phyloP scores from a whole-genome alignment of 805 yeast genomes.

The Metschnikowia hibisci region DNA sequence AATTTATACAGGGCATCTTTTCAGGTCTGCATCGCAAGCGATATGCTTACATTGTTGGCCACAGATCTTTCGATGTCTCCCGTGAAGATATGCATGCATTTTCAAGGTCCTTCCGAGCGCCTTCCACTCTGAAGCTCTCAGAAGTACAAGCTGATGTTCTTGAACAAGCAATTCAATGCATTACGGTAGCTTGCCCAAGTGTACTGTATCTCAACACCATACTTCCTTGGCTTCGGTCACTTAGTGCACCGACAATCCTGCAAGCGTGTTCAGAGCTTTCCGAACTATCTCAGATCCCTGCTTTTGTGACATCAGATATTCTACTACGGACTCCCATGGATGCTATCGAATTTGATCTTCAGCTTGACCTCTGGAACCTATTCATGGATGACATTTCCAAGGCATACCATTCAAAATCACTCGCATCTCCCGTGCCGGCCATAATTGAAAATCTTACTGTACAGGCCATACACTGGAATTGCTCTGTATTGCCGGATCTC shows the following conservation, averaged over 20 bases:
- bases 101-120: background rate
- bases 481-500: constrained; percentile 13
- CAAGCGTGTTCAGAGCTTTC: constrained; percentile 32
- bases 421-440: constrained; percentile 17
- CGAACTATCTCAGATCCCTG: constrained; percentile 31
- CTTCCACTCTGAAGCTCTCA: background rate
- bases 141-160: background rate
- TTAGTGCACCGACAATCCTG: constrained; percentile 27
- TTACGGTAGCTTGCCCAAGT: constrained; percentile 7
- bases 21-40: background rate
- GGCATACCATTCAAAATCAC: constrained; percentile 19
- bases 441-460: constrained; percentile 26
- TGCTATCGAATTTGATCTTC: constrained; percentile 29
- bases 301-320: constrained; percentile 37
- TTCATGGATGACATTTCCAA: constrained; percentile 23
- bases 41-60: background rate
- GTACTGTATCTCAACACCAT: constrained; percentile 2
- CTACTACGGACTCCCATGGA: constrained; percentile 35
- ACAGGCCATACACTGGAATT: constrained; percentile 20
- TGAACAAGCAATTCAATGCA: background rate
- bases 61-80: background rate
- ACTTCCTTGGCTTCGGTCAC: constrained; percentile 30
- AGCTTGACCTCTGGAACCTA: constrained; percentile 34
- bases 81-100: background rate
- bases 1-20: constrained; percentile 4